These are phyloP conservation scores for Fraxinus paxiana DNA, from an alignment of 305 asterid species.

Conservation along the genomic window DNA sequence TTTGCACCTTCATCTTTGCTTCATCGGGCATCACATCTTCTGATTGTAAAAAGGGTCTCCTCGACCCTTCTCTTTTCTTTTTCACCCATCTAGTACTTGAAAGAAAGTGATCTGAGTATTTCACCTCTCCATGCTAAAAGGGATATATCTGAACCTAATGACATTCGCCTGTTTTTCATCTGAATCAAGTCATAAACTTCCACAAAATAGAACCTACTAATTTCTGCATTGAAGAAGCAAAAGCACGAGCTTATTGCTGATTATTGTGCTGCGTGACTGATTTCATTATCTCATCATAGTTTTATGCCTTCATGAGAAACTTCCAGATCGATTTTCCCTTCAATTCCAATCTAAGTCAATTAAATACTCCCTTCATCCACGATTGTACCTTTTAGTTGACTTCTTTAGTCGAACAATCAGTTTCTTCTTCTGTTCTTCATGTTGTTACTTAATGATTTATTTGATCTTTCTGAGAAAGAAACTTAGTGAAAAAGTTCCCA, in stretches of 20 bases:
- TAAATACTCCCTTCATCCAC: not conserved
- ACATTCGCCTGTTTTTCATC: not conserved
- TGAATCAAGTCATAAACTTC: not conserved
- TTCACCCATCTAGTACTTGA: constrained; percentile 3
- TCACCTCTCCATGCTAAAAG: not conserved
- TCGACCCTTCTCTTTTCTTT: not conserved
- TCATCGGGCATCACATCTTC: not conserved
- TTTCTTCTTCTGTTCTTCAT: not conserved
- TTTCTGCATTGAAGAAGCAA: not conserved
- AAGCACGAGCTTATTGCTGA: not conserved
- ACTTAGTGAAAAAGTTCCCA: not conserved
- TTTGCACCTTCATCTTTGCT: not conserved
- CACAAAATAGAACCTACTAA: not conserved
- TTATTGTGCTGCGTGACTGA: not conserved
- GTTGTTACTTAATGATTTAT: not conserved
- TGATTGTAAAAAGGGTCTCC: not conserved
- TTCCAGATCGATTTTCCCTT: not conserved
- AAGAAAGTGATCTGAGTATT: not conserved
- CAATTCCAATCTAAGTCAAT: not conserved
- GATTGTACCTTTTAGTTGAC: not conserved
- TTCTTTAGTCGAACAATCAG: not conserved
- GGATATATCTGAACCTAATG: not conserved
- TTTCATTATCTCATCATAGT: not conserved
- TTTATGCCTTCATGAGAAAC: not conserved
- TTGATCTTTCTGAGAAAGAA: not conserved